Evolutionary conservation across 2,329 filamentous ascomycete genomes (phyloP).

Genomic region (Westerdykella sp.): DNA sequence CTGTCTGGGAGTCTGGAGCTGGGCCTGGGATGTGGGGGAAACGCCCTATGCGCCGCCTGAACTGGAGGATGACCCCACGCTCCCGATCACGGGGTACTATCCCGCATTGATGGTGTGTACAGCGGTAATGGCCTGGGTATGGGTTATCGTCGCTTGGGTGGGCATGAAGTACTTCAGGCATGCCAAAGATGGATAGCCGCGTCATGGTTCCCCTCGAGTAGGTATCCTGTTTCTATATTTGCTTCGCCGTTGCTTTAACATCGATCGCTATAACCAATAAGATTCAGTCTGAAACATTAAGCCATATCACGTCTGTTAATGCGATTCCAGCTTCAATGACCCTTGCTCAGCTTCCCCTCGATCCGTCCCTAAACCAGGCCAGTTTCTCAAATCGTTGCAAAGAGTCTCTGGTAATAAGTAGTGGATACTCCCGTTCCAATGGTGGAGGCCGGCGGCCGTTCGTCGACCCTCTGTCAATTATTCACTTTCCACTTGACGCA

Average conservation of each 20-base stretch:
- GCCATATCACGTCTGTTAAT: constrained; percentile 19
- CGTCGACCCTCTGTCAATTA: constrained; percentile 7
- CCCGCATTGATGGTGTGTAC: constrained; percentile 89
- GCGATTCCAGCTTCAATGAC: constrained; percentile 3
- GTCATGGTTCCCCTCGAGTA: constrained; percentile 12
- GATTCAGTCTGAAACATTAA: constrained; percentile 31
- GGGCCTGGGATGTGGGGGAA: constrained; percentile 98
- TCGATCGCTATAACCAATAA: constrained; percentile 20
- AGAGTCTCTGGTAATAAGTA: constrained; percentile 7
- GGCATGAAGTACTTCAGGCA: constrained; percentile 99
- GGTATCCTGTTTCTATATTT: constrained; percentile 15
- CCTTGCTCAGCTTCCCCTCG: not conserved
- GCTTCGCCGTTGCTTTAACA: constrained; percentile 17
- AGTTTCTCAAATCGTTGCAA: constrained; percentile 8
- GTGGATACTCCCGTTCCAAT: constrained; percentile 10
- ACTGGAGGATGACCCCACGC: constrained; percentile 85
- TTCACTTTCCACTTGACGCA: constrained; percentile 7
- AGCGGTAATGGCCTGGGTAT: constrained; percentile 97
- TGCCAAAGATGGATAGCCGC: constrained; percentile 58
- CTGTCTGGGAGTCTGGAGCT: constrained; percentile 91
- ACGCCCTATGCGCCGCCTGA: constrained; percentile 94
- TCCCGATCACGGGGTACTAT: constrained; percentile 96
- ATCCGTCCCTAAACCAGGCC: constrained; percentile 4
- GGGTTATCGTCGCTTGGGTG: constrained; percentile 95
- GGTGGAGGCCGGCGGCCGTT: constrained; percentile 5